phyloP scores from a whole-genome alignment of 208 protist genomes.

The Borovskyia barvae region DNA sequence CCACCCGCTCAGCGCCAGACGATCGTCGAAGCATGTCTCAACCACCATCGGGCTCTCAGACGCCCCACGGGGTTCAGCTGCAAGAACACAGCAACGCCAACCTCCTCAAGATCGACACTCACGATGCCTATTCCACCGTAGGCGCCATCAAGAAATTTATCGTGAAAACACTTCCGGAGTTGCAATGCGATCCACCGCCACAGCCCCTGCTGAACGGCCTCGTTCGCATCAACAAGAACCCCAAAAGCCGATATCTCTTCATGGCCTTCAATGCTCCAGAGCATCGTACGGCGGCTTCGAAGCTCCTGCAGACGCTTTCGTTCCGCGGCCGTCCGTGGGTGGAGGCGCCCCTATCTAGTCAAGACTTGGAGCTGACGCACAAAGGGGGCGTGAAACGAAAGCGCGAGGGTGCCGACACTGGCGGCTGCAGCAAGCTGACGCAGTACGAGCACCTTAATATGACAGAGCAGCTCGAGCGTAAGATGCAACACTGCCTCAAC shows the following conservation, averaged over 20 bases:
- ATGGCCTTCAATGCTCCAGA: slow-evolving; percentile 75
- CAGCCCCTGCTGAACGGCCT: slow-evolving; percentile 70
- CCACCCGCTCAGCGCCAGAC: background rate
- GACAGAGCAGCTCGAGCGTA: slow-evolving; percentile 75
- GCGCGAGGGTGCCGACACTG: slow-evolving; percentile 26
- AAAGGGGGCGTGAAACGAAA: slow-evolving; percentile 67
- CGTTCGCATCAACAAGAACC: slow-evolving; percentile 87
- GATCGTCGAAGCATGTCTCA: slow-evolving; percentile 1
- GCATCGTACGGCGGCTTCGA: slow-evolving; percentile 40
- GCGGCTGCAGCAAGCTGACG: slow-evolving; percentile 49
- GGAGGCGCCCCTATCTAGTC: slow-evolving; percentile 45
- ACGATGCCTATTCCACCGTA: slow-evolving; percentile 81
- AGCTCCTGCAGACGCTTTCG: slow-evolving; percentile 41
- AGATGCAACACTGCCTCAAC: slow-evolving; percentile 65
- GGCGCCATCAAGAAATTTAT: slow-evolving; percentile 75
- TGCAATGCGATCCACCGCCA: slow-evolving; percentile 16
- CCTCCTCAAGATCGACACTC: slow-evolving; percentile 87
- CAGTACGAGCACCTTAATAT: slow-evolving; percentile 70
- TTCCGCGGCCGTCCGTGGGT: slow-evolving; percentile 61
- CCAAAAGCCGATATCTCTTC: slow-evolving; percentile 64
- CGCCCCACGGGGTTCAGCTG: slow-evolving; percentile 27
- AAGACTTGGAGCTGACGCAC: slow-evolving; percentile 73
- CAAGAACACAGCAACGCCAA: slow-evolving; percentile 83
- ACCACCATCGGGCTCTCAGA: background rate
- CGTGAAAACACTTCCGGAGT: slow-evolving; percentile 43